phyloP scores from a whole-genome alignment of 2,329 filamentous ascomycete genomes.

The Thielaviopsis punctulata region DNA sequence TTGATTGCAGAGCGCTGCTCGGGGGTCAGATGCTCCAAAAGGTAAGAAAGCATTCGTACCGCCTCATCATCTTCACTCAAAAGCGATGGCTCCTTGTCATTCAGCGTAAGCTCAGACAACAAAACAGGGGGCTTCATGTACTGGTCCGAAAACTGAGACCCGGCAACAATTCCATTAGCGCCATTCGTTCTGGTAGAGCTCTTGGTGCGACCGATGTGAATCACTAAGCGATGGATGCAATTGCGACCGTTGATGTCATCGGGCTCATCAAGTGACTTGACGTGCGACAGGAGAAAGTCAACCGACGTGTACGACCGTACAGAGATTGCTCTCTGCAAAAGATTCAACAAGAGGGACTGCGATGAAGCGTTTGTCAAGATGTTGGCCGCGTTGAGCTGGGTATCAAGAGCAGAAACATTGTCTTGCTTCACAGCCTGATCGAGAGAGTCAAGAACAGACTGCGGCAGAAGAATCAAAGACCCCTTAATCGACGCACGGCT shows the following conservation, averaged over 20 bases:
- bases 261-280: conserved; percentile 61
- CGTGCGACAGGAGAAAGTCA: conserved; percentile 47
- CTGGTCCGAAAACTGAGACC: conserved; percentile 20
- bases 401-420: conserved; percentile 27
- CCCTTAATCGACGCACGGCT: conserved; percentile 62
- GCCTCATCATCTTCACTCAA: conserved; percentile 55
- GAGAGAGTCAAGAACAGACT: conserved; percentile 49
- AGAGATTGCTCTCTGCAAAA: conserved; percentile 62
- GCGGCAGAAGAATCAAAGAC: conserved; percentile 48
- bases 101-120: conserved; percentile 28
- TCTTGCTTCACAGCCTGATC: conserved; percentile 58
- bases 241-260: conserved; percentile 92
- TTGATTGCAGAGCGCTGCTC: conserved; percentile 51
- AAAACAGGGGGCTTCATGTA: conserved; percentile 51
- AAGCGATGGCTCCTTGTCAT: conserved; percentile 49
- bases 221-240: conserved; percentile 80
- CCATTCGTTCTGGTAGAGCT: conserved; percentile 16
- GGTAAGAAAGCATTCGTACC: conserved; percentile 45
- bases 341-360: conserved; percentile 57
- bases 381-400: conserved; percentile 16
- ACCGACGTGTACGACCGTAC: conserved; percentile 53
- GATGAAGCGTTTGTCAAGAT: conserved; percentile 32
- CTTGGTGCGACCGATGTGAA: conserved; percentile 72
- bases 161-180: conserved; percentile 9
- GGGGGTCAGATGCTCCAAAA: conserved; percentile 50